Conservation (phyloP, 164 flowering plant species). For the Magnolia kwangsiensis region DNA sequence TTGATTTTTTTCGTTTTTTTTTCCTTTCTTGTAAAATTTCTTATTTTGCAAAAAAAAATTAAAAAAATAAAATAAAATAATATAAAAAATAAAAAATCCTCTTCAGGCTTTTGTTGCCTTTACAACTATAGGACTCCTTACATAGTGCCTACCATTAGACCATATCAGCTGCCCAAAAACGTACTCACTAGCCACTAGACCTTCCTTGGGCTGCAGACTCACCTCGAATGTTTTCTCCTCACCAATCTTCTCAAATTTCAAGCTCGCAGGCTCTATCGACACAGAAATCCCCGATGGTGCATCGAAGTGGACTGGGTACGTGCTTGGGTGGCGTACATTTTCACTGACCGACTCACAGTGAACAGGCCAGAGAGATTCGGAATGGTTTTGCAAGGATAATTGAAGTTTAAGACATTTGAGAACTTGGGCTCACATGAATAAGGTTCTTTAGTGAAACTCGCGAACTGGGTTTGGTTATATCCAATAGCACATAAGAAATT, state of each 20-base stretch:
- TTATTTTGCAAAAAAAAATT: too few species aligned
- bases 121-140: slow-evolving; percentile 56
- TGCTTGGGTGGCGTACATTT: slow-evolving; percentile 53
- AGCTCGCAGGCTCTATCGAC: slow-evolving; percentile 27
- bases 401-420: slow-evolving; percentile 3
- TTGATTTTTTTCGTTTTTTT: too few species aligned
- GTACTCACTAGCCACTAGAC: slow-evolving; percentile 16
- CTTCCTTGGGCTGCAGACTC: slow-evolving; percentile 15
- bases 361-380: slow-evolving; percentile 19
- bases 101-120: not conserved
- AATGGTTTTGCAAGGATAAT: slow-evolving; percentile 61
- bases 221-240: slow-evolving; percentile 52
- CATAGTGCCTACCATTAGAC: slow-evolving; percentile 63
- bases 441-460: not conserved
- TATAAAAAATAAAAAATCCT: not conserved
- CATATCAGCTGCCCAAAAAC: slow-evolving; percentile 59
- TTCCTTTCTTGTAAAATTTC: too few species aligned
- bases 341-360: slow-evolving; percentile 38
- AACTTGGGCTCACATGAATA: not conserved
- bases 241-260: slow-evolving; percentile 18
- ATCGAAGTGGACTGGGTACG: slow-evolving; percentile 26
- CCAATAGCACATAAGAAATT: slow-evolving; percentile 4
- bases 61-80: too few species aligned
- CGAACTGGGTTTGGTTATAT: not conserved
- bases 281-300: slow-evolving; percentile 35